A percentile compares a stretch with the other conserved stretches of the same genome.
Evolutionary conservation across 768 basidiomycete genomes (phyloP).

Genomic region (Clathrus columnatus): DNA sequence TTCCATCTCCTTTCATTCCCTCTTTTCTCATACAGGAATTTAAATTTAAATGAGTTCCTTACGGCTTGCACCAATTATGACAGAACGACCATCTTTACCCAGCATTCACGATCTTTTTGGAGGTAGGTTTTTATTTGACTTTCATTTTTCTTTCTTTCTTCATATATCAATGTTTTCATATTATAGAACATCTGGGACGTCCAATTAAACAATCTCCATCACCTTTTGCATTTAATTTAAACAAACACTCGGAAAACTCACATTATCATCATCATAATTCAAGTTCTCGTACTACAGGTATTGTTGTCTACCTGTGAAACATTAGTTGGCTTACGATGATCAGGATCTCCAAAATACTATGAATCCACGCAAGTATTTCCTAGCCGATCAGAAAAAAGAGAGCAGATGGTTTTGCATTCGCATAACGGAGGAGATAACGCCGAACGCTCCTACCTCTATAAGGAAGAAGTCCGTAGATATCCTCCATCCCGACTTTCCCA

Average conservation of each 20-base stretch:
- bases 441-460: no score
- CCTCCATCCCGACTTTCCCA: background rate
- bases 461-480: no score
- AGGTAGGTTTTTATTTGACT: background rate
- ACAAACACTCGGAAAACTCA: slow-evolving; percentile 1
- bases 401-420: no score
- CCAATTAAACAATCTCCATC: background rate
- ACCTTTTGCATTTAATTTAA: slow-evolving; percentile 5
- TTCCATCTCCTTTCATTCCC: no score
- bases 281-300: background rate
- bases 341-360: no score
- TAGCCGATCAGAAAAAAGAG: no score
- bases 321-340: background rate
- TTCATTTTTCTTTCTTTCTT: background rate
- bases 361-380: no score
- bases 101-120: slow-evolving; percentile 11
- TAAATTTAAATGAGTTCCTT: background rate
- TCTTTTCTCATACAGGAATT: no score
- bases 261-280: background rate
- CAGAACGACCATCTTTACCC: slow-evolving; percentile 5
- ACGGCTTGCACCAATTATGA: background rate
- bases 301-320: background rate
- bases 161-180: no score
- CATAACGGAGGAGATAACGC: no score
- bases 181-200: background rate